Evolutionary conservation across 1,284 basidiomycete species (phyloP).

Genomic region (Ganoderma boninense): DNA sequence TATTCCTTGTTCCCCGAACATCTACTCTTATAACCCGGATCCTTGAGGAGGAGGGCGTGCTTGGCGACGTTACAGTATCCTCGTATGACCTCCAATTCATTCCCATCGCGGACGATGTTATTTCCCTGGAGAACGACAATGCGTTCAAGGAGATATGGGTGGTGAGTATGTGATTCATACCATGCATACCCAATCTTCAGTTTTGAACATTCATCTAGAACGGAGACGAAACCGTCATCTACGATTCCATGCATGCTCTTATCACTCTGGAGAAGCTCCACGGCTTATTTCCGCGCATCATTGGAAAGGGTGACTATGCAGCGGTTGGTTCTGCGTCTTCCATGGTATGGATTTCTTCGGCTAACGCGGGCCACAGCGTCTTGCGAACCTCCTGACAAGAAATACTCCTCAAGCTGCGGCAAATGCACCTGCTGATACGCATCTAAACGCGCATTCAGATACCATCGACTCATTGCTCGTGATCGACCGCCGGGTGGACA

Average conservation of each 20-base stretch:
- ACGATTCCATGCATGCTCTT: slow-evolving; percentile 89
- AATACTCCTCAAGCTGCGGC: slow-evolving; percentile 55
- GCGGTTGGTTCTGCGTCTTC: slow-evolving; percentile 60
- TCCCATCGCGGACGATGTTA: slow-evolving; percentile 89
- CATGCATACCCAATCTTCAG: not conserved
- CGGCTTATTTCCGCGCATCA: slow-evolving; percentile 90
- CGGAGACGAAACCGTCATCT: slow-evolving; percentile 93
- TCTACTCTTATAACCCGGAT: slow-evolving; percentile 88
- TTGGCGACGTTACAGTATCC: slow-evolving; percentile 87
- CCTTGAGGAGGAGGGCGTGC: slow-evolving; percentile 91
- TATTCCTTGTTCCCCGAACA: slow-evolving; percentile 88
- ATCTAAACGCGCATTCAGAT: slow-evolving; percentile 53
- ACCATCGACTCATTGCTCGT: slow-evolving; percentile 90
- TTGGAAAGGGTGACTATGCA: slow-evolving; percentile 94
- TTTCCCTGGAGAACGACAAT: slow-evolving; percentile 87
- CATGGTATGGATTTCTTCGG: not conserved
- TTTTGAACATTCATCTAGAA: slow-evolving; percentile 59
- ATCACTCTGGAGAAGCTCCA: slow-evolving; percentile 87
- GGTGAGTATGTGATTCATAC: slow-evolving; percentile 53
- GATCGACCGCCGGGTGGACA: slow-evolving; percentile 92
- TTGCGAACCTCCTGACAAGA: slow-evolving; percentile 77
- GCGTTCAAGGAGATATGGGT: slow-evolving; percentile 89
- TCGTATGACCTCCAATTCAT: slow-evolving; percentile 95
- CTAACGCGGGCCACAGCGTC: slow-evolving; percentile 58
- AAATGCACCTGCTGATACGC: slow-evolving; percentile 47